Evolutionary conservation across 1,139 yeast genomes (phyloP), one percentile per base, ranked within the genome.

Genomic region (Pichia sp.): DNA sequence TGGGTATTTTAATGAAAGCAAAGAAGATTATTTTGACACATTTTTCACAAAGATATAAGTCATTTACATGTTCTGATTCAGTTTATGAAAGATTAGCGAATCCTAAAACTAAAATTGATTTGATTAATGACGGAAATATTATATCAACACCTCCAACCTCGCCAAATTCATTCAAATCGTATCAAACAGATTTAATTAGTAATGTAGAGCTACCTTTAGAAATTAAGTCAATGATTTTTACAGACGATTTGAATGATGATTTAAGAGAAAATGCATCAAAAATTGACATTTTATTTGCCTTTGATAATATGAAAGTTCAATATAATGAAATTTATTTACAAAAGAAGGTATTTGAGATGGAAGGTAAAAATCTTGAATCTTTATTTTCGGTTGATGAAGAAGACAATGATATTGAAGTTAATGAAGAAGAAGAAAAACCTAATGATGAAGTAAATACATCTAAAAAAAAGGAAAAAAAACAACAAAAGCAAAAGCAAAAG

Each of bases 11-110:
- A 43, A 91, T 93, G 98, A 71, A 77, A 31, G 90, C 95, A 39
- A 74, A 76, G 34, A 80, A 84, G 56, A 70, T 90, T 18, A 73
- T 93, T 10, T 71, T 95, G 45, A 93, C 99, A 0, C 99, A 93
- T 70, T 91, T 93, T 71, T 87, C 96, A 55, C 93, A 95, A 58
- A 75, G 99, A 59, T 90, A 88, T 65, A 90, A 95, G 6, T 82
- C 81, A 59, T 70, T 82, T 41, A 88, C 84, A 1, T 73, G 72
- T 55, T 70, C 73, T 51, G 66, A 70, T 3, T 60, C 65, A 4
- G 71, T 62, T 33, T 60, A 61, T 51, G 44, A 57, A 13, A 50
- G 64, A 31, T 49, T 63, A 19, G 45, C 44, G 1, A 47, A 57
- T 45, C 62, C 63, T 11, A 45, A 41, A n/a, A 46, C 54, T 25